Evolutionary conservation across 805 yeast genomes (phyloP).

Genomic region (Candida xyloterini): DNA sequence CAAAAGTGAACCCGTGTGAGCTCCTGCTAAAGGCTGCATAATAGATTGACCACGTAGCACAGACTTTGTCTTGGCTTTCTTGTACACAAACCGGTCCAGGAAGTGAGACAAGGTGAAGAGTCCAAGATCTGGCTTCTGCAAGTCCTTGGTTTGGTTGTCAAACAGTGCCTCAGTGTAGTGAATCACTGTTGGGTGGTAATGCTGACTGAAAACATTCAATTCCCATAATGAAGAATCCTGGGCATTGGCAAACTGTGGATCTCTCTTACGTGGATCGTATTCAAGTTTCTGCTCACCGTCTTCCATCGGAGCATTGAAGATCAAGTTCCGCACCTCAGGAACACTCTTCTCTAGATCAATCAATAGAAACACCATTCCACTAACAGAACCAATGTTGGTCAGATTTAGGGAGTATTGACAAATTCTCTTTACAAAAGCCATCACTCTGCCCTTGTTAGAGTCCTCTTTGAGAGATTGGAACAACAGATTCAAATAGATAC

Average conservation of each 20-base stretch:
- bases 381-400: conserved; percentile 81
- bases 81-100: conserved; percentile 92
- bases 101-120: conserved; percentile 85
- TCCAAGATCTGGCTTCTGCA: conserved; percentile 80
- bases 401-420: conserved; percentile 82
- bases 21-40: conserved; percentile 96
- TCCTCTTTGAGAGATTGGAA: conserved; percentile 82
- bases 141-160: conserved; percentile 39
- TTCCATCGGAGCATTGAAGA: conserved; percentile 52
- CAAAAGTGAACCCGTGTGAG: conserved; percentile 64
- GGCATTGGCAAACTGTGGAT: conserved; percentile 90
- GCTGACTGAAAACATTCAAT: conserved; percentile 63
- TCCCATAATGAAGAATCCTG: conserved; percentile 86
- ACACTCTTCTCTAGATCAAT: conserved; percentile 60
- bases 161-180: conserved; percentile 70
- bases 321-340: conserved; percentile 66
- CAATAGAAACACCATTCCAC: conserved; percentile 78
- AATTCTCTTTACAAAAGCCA: conserved; percentile 89
- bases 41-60: conserved; percentile 82
- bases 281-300: conserved; percentile 21
- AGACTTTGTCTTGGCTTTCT: conserved; percentile 79
- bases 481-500: conserved; percentile 82
- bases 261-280: conserved; percentile 87
- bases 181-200: conserved; percentile 90
- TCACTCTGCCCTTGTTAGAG: conserved; percentile 56